A percentile compares a stretch with the other conserved stretches of the same genome.
Conservation (phyloP, 2,329 filamentous ascomycete species). For the Diaporthe citriasiana region DNA sequence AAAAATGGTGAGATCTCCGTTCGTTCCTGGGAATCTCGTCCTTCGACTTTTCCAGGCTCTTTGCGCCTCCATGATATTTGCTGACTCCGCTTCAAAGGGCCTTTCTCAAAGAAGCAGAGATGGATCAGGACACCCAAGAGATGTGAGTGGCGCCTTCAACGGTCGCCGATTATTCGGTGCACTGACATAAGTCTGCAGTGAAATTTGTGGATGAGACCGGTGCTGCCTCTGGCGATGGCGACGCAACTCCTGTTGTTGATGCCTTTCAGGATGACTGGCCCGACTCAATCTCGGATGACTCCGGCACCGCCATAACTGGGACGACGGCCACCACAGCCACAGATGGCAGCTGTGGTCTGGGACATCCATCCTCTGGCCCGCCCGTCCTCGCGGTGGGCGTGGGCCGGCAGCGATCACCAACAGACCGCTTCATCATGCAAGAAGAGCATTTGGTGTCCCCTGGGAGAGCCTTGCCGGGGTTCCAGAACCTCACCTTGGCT, state of each 20-base stretch:
- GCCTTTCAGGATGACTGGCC: constrained; percentile 42
- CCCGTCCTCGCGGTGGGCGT: constrained; percentile 10
- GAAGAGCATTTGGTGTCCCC: constrained; percentile 43
- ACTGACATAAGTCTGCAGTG: constrained; percentile 44
- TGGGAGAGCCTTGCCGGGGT: constrained; percentile 25
- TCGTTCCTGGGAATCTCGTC: not conserved
- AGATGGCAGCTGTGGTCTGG: constrained; percentile 23
- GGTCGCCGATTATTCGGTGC: not conserved
- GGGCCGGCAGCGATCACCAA: constrained; percentile 45
- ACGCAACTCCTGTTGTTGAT: constrained; percentile 23
- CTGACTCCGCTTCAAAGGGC: constrained; percentile 43
- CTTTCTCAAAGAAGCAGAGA: constrained; percentile 50
- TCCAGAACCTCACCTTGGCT: constrained; percentile 35
- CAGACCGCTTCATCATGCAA: constrained; percentile 50
- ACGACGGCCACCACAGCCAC: constrained; percentile 28
- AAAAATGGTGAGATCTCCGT: constrained; percentile 44
- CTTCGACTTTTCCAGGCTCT: not conserved
- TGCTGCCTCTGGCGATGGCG: constrained; percentile 38
- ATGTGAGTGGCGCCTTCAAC: constrained; percentile 44
- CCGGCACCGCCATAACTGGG: constrained; percentile 34
- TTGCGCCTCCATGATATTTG: not conserved
- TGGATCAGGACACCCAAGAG: constrained; percentile 52
- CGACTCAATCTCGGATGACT: constrained; percentile 38
- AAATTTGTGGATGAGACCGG: constrained; percentile 48
- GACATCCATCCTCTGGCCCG: constrained; percentile 31